These are phyloP conservation scores for Aethionema arabicum DNA, from an alignment of 345 rosid genomes.

Conservation along the genomic window DNA sequence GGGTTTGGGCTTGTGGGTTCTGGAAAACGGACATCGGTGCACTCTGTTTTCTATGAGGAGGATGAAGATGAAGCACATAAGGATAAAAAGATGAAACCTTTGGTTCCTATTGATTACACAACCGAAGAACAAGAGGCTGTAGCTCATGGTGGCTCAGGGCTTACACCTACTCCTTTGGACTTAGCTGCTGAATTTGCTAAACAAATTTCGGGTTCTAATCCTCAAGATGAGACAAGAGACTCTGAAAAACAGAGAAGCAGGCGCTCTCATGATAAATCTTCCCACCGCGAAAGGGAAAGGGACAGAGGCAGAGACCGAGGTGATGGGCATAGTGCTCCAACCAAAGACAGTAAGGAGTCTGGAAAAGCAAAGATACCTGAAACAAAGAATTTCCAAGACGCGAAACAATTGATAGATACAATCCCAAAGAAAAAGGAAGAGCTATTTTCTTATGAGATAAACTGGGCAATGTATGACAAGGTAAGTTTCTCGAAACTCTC, in stretches of 20 bases:
- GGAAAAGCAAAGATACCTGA: conserved; percentile 66
- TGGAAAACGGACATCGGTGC: conserved; percentile 86
- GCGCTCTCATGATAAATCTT: conserved; percentile 67
- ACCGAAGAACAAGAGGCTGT: conserved; percentile 86
- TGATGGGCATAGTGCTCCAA: conserved; percentile 46
- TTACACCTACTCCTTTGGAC: conserved; percentile 70
- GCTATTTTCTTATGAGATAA: conserved; percentile 81
- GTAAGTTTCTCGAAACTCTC: conserved; percentile 43
- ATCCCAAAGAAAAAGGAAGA: conserved; percentile 98
- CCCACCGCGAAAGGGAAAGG: conserved; percentile 68
- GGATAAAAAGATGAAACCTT: conserved; percentile 89
- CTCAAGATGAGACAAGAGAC: conserved; percentile 72
- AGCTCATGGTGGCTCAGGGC: conserved; percentile 57
- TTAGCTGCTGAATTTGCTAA: conserved; percentile 97
- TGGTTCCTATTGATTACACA: conserved; percentile 96
- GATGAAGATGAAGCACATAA: conserved; percentile 88
- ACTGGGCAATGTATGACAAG: conserved; percentile 88
- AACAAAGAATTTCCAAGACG: conserved; percentile 85
- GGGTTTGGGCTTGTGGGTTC: conserved; percentile 98
- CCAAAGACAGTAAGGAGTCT: conserved; percentile 34
- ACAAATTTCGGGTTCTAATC: conserved; percentile 65
- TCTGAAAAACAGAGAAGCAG: conserved; percentile 72
- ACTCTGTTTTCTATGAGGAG: conserved; percentile 90
- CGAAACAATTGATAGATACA: conserved; percentile 96
- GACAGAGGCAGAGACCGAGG: conserved; percentile 60